phyloP scores from a whole-genome alignment of 176 grass and related monocot genomes.

The Triticum turgidum region DNA sequence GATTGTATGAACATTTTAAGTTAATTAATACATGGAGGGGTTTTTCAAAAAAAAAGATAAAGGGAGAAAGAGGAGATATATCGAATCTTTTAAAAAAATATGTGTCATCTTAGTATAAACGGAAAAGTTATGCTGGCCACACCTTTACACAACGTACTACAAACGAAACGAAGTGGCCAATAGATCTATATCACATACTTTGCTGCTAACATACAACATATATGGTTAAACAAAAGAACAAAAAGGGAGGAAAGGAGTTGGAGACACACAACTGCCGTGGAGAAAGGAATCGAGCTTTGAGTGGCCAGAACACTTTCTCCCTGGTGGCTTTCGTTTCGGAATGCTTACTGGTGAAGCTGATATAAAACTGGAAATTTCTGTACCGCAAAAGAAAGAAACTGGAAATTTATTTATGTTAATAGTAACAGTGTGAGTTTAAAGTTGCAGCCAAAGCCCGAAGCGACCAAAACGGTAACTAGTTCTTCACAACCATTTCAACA shows the following conservation, averaged over 20 bases:
- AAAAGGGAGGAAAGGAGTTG: background rate
- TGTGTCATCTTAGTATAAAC: no score
- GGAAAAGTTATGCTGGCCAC: background rate
- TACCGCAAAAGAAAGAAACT: background rate
- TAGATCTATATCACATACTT: background rate
- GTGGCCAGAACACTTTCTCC: constrained; percentile 29
- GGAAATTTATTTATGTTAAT: background rate
- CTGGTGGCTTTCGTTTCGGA: constrained; percentile 8
- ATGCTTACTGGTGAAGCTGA: constrained; percentile 16
- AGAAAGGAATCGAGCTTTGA: constrained; percentile 50
- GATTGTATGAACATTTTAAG: no score
- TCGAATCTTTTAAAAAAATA: no score
- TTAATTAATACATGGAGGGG: no score
- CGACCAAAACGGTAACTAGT: no score
- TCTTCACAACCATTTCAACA: no score
- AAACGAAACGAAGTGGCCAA: constrained; percentile 25
- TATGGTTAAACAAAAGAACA: background rate
- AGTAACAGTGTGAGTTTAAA: no score
- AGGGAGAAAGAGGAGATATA: no score
- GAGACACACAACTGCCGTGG: background rate
- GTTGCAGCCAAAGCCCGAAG: no score
- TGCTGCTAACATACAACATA: constrained; percentile 16
- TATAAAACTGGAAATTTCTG: background rate
- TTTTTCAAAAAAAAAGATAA: no score
- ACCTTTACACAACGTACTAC: constrained; percentile 5